These are phyloP conservation scores for Aquilaria agallochum DNA, from an alignment of 441 rosid genomes.

Conservation along the genomic window DNA sequence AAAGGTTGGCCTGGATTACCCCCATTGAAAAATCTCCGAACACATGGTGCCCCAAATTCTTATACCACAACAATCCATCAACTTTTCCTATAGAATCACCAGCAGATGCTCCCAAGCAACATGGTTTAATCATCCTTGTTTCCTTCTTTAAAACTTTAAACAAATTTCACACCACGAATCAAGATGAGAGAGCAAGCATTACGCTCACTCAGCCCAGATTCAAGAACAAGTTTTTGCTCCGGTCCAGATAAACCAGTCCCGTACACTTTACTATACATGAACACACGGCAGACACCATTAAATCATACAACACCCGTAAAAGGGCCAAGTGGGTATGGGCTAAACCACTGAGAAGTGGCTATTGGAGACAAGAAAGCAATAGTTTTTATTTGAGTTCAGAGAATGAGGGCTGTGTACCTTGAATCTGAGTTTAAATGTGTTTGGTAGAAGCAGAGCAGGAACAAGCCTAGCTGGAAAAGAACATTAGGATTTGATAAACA, in stretches of 20 bases:
- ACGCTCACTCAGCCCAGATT: constrained; percentile 13
- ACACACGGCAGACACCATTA: constrained; percentile 22
- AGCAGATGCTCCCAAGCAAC: constrained; percentile 49
- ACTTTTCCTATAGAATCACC: constrained; percentile 33
- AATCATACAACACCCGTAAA: constrained; percentile 24
- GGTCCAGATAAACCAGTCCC: constrained; percentile 16
- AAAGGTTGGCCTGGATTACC: constrained; percentile 69
- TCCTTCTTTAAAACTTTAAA: not conserved
- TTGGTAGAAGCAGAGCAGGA: constrained; percentile 28
- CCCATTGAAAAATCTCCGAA: constrained; percentile 87
- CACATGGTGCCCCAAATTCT: constrained; percentile 61
- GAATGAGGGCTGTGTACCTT: constrained; percentile 46
- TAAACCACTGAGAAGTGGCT: constrained; percentile 29
- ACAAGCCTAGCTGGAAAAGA: constrained; percentile 50
- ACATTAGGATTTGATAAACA: constrained; percentile 26
- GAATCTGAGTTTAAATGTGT: constrained; percentile 37
- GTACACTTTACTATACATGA: constrained; percentile 35
- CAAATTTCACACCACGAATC: constrained; percentile 11
- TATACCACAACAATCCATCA: constrained; percentile 69
- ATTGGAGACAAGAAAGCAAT: constrained; percentile 51
- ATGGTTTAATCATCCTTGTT: constrained; percentile 54
- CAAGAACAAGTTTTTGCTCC: constrained; percentile 14
- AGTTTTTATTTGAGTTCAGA: constrained; percentile 49
- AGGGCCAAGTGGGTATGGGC: constrained; percentile 63
- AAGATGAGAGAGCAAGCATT: constrained; percentile 14